A percentile compares a stretch with the other conserved stretches of the same genome.
Conservation (phyloP, 768 basidiomycete genomes). For the Xerocomus spinulosus region DNA sequence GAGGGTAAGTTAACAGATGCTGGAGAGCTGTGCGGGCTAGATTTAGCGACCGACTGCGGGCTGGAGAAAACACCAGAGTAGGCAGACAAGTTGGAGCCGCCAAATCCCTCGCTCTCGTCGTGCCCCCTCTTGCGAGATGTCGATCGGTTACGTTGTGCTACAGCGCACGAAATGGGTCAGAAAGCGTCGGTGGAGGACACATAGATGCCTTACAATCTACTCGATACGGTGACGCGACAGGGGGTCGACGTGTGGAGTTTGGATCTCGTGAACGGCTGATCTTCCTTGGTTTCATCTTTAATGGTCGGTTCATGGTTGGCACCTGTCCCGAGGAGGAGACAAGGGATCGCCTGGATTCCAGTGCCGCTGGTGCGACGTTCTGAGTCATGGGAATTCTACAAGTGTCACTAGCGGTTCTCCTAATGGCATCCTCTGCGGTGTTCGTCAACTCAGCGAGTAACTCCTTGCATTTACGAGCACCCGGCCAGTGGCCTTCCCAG, state of each 20-base stretch:
- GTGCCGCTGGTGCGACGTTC: constrained; percentile 30
- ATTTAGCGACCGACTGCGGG: constrained; percentile 41
- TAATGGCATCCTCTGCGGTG: constrained; percentile 67
- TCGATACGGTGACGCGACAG: constrained; percentile 60
- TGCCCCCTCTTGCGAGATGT: constrained; percentile 69
- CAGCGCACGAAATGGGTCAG: constrained; percentile 13
- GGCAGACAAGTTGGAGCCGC: constrained; percentile 36
- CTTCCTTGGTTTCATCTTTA: constrained; percentile 48
- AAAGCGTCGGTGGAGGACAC: constrained; percentile 3
- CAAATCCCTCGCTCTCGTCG: constrained; percentile 56
- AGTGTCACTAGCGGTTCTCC: constrained; percentile 22
- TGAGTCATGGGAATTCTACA: constrained; percentile 24
- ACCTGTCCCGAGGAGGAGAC: constrained; percentile 37
- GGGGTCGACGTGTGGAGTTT: constrained; percentile 47
- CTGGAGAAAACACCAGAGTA: constrained; percentile 57
- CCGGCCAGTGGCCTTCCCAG: constrained; percentile 87
- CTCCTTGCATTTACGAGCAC: constrained; percentile 83
- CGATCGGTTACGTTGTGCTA: constrained; percentile 68
- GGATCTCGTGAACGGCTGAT: constrained; percentile 60
- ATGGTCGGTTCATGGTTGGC: constrained; percentile 44
- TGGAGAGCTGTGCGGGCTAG: constrained; percentile 73
- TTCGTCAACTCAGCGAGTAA: constrained; percentile 64
- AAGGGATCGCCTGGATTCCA: constrained; percentile 56
- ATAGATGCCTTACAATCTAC: constrained; percentile 50
- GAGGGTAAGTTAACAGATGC: constrained; percentile 70